Percentiles rank a stretch among this genome's conserved stretches.
Evolutionary conservation across 257 asterid genomes (phyloP).

Genomic region (Perilla frutescens): DNA sequence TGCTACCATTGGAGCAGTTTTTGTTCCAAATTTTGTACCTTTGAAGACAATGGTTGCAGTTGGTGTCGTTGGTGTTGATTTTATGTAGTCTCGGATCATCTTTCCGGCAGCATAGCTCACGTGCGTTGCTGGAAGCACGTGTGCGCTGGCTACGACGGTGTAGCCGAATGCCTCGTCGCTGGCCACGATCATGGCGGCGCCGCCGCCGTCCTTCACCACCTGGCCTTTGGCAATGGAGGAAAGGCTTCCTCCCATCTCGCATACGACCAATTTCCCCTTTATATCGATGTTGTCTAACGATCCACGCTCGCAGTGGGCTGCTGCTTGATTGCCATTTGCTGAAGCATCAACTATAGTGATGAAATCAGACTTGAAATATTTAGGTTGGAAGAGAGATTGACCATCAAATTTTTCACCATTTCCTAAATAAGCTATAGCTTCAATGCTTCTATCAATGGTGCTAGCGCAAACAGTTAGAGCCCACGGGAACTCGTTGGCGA

Average conservation of each 20-base stretch:
- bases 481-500: slow-evolving; percentile 33
- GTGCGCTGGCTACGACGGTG: background rate
- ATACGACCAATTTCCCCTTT: background rate
- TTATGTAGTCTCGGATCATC: slow-evolving; percentile 29
- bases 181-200: background rate
- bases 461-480: slow-evolving; percentile 34
- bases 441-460: background rate
- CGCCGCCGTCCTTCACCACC: background rate
- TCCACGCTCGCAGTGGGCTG: slow-evolving; percentile 2
- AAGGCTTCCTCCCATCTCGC: background rate
- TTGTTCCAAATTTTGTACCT: slow-evolving; percentile 32
- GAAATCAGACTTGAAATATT: background rate
- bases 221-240: background rate
- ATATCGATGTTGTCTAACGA: background rate
- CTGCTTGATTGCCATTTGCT: background rate
- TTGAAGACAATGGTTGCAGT: slow-evolving; percentile 31
- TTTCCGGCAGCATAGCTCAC: slow-evolving; percentile 35
- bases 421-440: slow-evolving; percentile 25
- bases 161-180: background rate
- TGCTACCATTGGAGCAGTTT: slow-evolving; percentile 37
- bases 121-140: slow-evolving; percentile 33
- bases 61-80: slow-evolving; percentile 24
- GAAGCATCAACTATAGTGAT: slow-evolving; percentile 38
- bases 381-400: background rate
- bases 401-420: background rate